Evolutionary conservation across 2,329 filamentous ascomycete species (phyloP).

Genomic region (Eurotiales sp.): DNA sequence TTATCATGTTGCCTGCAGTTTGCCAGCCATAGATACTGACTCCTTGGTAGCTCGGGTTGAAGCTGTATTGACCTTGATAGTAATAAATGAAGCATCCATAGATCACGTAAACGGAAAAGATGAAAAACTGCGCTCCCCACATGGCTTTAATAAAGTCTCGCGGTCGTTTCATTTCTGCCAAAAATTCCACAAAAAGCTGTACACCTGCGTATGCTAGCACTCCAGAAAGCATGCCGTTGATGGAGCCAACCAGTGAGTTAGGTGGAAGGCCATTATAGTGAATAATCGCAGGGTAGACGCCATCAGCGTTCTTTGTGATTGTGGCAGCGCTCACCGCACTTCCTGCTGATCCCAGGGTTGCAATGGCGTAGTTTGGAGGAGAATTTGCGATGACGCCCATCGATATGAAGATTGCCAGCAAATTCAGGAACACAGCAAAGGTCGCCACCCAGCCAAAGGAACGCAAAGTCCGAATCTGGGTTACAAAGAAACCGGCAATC

Average conservation of each 20-base stretch:
- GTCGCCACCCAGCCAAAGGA: conserved; percentile 55
- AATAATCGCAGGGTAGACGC: conserved; percentile 30
- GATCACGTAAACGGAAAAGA: conserved; percentile 46
- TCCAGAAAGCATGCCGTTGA: conserved; percentile 53
- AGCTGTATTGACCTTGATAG: conserved; percentile 44
- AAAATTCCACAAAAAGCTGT: conserved; percentile 56
- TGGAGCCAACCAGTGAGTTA: conserved; percentile 40
- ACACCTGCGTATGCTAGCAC: conserved; percentile 59
- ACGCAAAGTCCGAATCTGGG: conserved; percentile 55
- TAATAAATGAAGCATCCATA: conserved; percentile 48
- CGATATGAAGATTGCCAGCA: conserved; percentile 53
- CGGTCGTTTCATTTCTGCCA: conserved; percentile 52
- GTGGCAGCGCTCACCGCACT: conserved; percentile 20
- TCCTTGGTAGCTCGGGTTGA: conserved; percentile 17
- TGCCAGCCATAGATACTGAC: conserved; percentile 30
- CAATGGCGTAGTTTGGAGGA: conserved; percentile 46
- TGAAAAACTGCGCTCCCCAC: conserved; percentile 45
- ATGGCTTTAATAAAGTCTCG: conserved; percentile 49
- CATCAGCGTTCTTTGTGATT: conserved; percentile 25
- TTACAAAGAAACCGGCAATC: conserved; percentile 49
- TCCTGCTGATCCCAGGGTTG: conserved; percentile 25
- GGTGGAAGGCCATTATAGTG: conserved; percentile 43
- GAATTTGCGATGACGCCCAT: conserved; percentile 53
- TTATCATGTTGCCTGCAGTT: conserved; percentile 27
- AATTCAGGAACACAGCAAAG: conserved; percentile 54